Evolutionary conservation across 176 grass and related monocot genomes (phyloP).

Genomic region (barley (Hordeum vulgare)): MorexV3_pseudomolecules_assembly NC_058524.1:123258284-123258783

Average conservation of each 20-base stretch:
- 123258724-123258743: background rate
- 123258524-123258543: slow-evolving; percentile 27
- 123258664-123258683: slow-evolving; percentile 23
- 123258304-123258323: background rate
- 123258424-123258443: too few species aligned
- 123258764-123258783: too few species aligned
- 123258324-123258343: background rate
- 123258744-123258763: background rate
- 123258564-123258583: slow-evolving; percentile 83
- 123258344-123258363: background rate
- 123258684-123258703: background rate
- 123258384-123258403: background rate
- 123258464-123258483: background rate
- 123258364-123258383: too few species aligned
- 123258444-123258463: background rate
- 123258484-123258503: slow-evolving; percentile 40
- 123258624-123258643: background rate
- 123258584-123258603: background rate
- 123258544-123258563: slow-evolving; percentile 44
- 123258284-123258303: background rate
- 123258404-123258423: too few species aligned
- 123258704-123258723: background rate
- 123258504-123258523: slow-evolving; percentile 1
- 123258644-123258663: slow-evolving; percentile 6
- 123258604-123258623: background rate